phyloP scores from a whole-genome alignment of 352 stramenopile species.

The Globisporangium nagaii region DNA sequence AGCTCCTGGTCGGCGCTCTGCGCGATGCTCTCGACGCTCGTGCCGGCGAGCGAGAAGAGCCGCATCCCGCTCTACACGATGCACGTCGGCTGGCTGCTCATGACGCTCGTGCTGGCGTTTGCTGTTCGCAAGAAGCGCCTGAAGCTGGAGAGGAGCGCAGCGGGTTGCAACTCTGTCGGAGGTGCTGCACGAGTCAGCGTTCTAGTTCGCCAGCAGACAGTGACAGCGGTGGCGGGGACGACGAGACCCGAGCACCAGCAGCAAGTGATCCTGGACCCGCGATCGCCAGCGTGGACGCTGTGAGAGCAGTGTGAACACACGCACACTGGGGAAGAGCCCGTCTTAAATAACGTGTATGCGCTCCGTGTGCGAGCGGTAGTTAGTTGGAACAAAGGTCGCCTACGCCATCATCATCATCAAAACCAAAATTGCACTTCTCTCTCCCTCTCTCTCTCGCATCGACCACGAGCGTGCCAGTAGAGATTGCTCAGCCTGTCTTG shows the following conservation, averaged over 20 bases:
- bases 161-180: neutral
- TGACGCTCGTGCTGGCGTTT: neutral
- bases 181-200: neutral
- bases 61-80: conserved; percentile 18
- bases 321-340: too few species aligned
- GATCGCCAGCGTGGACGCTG: too few species aligned
- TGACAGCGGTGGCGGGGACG: neutral
- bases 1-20: conserved; percentile 30
- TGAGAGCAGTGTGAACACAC: too few species aligned
- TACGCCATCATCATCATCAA: conserved; percentile 2
- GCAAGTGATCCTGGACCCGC: neutral
- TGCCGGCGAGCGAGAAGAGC: conserved; percentile 8
- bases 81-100: conserved; percentile 2
- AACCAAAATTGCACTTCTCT: neutral
- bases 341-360: conserved; percentile 1
- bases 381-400: neutral
- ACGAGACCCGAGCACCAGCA: neutral
- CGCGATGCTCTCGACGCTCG: conserved; percentile 22
- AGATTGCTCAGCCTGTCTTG: conserved; percentile 28
- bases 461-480: neutral
- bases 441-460: neutral
- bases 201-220: neutral
- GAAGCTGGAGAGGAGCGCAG: neutral
- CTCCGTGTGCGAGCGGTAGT: neutral
- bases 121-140: neutral